These are phyloP conservation scores for Plicaturopsis crispa DNA, from an alignment of 768 basidiomycete species.

Conservation along the genomic window DNA sequence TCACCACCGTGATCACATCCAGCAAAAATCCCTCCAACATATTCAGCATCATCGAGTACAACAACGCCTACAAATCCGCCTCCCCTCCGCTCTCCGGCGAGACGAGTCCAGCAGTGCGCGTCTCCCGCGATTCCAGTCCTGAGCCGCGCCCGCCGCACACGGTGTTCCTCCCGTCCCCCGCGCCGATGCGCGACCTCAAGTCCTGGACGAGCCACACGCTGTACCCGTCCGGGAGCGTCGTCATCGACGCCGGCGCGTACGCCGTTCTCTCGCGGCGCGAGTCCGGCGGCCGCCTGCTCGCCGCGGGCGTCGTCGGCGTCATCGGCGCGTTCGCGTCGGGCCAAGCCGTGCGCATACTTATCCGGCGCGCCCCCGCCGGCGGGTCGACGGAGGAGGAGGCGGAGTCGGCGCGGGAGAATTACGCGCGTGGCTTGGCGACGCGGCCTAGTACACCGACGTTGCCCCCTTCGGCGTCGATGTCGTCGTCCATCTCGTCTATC, in stretches of 20 bases:
- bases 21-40: conserved; percentile 74
- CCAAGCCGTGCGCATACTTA: conserved; percentile 84
- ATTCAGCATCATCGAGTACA: conserved; percentile 75
- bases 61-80: conserved; percentile 34
- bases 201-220: conserved; percentile 97
- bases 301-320: conserved; percentile 84
- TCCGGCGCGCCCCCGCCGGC: conserved; percentile 29
- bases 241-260: conserved; percentile 88
- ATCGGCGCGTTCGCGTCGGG: conserved; percentile 89
- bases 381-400: conserved; percentile 18
- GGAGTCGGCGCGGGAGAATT: conserved; percentile 21
- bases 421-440: conserved; percentile 36
- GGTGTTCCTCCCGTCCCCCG: conserved; percentile 66
- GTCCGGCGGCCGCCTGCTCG: conserved; percentile 86
- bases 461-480: conserved; percentile 31
- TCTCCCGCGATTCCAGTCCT: conserved; percentile 10
- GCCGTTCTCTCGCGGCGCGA: conserved; percentile 76
- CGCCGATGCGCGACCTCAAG: conserved; percentile 81
- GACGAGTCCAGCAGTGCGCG: conserved; percentile 12
- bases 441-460: conserved; percentile 49
- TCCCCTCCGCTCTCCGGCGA: conserved; percentile 27
- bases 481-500: conserved; percentile 38
- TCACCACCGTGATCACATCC: conserved; percentile 84
- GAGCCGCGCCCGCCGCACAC: conserved; percentile 72
- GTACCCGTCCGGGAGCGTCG: conserved; percentile 77